Evolutionary conservation across 148 eudicot species (phyloP), one percentile per base, ranked within the genome.

Genomic region (Nepenthes mirabilis): DNA sequence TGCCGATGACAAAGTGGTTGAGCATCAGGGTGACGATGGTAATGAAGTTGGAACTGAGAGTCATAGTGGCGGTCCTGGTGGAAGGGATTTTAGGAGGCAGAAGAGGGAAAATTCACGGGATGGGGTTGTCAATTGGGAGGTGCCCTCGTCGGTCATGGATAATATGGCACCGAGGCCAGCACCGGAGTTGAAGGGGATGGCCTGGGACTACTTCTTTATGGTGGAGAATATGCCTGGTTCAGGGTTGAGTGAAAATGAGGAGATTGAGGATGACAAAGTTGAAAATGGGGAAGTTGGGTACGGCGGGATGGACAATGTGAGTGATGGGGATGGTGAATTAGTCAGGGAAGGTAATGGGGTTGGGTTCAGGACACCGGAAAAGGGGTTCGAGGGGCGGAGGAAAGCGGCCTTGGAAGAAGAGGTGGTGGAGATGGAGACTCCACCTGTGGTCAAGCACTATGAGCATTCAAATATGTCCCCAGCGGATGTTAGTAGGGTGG

Each of bases 401-500:
- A 72, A 71, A 65, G 58, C 63, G 65, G 79, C 65, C 33, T 72
- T 47, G 35, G 82, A 71, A 68, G 72, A 73, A 79, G 76, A 6
- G 82, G 37, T 74, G 64, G 47, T 37, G 67, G 52, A n/a, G 56
- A 64, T 65, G 61, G 85, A 73, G 65, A 65, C 71, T 14, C 76
- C 70, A 23, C 68, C 80, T 0, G 70, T 58, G 48, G 48, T 65
- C 6, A 83, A 65, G 60, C 84, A 85, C 11, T 83, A 85, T 73
- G 54, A 75, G 76, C 98, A 93, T 79, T 86, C 98, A 0, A 88
- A 93, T 43, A 88, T 95, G 0, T 96, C 96, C 1, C 96, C 98
- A 1, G 60, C 85, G 0, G 91, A 83, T 35, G 34, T 77, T 33
- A 65, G 73, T 63, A 68, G 70, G 52, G 55, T 54, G 3, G 68